These are phyloP conservation scores for Juncus inflexus DNA, from an alignment of 176 grass and related monocot genomes.

Conservation along the genomic window DNA sequence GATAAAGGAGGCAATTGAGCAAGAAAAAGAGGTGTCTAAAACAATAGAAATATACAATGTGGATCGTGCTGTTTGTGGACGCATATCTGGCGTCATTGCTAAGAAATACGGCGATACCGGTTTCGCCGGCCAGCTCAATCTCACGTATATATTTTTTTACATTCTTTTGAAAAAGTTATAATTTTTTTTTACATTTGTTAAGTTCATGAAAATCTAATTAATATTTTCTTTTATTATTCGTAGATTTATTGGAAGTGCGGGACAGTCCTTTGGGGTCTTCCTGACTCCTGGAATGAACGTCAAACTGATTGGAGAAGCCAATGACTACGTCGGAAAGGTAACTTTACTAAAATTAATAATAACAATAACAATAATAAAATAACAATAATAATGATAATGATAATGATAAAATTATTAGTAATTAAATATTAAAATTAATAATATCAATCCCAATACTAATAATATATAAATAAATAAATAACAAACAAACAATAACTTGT, in stretches of 20 bases:
- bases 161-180: neutral
- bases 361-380: too few relatives aligned
- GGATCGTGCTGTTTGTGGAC: conserved; percentile 92
- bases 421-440: too few relatives aligned
- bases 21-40: conserved; percentile 86
- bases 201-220: conserved; percentile 9
- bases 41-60: conserved; percentile 81
- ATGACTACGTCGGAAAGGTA: conserved; percentile 99
- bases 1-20: conserved; percentile 86
- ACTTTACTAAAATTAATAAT: neutral
- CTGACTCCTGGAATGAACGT: conserved; percentile 98
- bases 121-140: conserved; percentile 88
- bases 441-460: too few relatives aligned
- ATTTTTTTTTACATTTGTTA: conserved; percentile 5
- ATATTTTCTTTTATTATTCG: conserved; percentile 21
- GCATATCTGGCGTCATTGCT: conserved; percentile 91
- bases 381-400: too few relatives aligned
- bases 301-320: conserved; percentile 82
- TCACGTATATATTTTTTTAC: conserved; percentile 60
- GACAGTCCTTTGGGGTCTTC: conserved; percentile 96
- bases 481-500: too few relatives aligned
- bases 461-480: too few relatives aligned
- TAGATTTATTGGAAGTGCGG: conserved; percentile 96
- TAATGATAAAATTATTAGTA: too few relatives aligned
- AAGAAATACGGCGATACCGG: conserved; percentile 97